Percentiles rank a stretch among this genome's conserved stretches.
Conservation (phyloP, 805 yeast genomes). For the Candida schatavii region DNA sequence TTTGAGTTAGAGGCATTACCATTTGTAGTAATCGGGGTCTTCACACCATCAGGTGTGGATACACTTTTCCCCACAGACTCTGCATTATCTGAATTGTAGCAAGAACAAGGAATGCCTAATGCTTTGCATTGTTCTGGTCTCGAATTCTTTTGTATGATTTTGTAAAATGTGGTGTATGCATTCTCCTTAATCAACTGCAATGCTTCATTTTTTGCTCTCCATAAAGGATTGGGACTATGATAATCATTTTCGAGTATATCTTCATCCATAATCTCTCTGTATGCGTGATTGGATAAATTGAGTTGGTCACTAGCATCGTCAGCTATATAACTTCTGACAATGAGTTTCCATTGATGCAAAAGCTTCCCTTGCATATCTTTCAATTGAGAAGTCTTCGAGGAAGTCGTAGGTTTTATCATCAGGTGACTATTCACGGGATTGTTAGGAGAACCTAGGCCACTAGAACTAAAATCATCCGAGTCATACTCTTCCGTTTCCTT, state of each 20-base stretch:
- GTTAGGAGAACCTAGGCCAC: not conserved
- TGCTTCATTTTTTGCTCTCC: slow-evolving; percentile 29
- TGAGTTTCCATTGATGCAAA: slow-evolving; percentile 31
- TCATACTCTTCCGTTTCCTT: not conserved
- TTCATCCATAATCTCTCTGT: slow-evolving; percentile 20
- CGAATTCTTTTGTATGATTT: slow-evolving; percentile 3
- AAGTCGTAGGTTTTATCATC: not conserved
- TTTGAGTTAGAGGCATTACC: not conserved
- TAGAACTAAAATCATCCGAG: slow-evolving; percentile 8
- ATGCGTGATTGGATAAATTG: slow-evolving; percentile 43
- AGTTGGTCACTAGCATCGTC: slow-evolving; percentile 47
- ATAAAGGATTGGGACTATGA: slow-evolving; percentile 25
- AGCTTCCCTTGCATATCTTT: not conserved
- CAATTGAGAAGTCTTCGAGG: not conserved
- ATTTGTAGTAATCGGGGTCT: not conserved
- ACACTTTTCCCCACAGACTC: no score
- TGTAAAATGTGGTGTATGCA: slow-evolving; percentile 22
- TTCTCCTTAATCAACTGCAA: slow-evolving; percentile 34
- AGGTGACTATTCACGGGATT: not conserved
- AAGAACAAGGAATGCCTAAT: not conserved
- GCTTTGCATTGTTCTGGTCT: not conserved
- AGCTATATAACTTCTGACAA: slow-evolving; percentile 39
- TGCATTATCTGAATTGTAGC: no score
- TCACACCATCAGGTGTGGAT: no score
- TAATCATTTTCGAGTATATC: slow-evolving; percentile 16